phyloP scores from a whole-genome alignment of 2,329 filamentous ascomycete species.

The Albophoma yamanashiensis region DNA sequence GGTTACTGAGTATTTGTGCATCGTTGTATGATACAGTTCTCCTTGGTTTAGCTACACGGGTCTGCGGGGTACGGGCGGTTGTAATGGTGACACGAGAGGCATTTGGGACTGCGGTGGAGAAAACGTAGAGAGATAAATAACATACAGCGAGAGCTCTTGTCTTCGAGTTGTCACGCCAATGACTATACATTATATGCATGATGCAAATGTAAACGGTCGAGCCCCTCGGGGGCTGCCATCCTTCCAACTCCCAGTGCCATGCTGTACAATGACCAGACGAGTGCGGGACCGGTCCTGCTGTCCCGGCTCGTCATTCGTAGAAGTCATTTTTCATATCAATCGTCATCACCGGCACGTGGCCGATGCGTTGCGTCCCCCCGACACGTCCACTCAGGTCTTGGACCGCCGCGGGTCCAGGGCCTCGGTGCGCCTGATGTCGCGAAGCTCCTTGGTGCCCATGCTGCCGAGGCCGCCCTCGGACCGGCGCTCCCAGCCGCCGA shows the following conservation, averaged over 20 bases:
- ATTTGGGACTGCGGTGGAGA: not conserved
- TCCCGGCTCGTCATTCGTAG: not conserved
- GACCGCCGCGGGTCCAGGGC: slow-evolving; percentile 71
- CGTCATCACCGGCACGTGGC: not conserved
- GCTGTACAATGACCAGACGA: not conserved
- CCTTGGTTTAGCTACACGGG: too few species aligned
- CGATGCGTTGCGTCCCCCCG: not conserved
- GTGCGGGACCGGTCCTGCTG: not conserved
- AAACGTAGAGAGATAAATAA: too few species aligned
- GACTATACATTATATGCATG: not conserved
- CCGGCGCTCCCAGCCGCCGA: slow-evolving; percentile 61
- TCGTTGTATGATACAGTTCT: not conserved
- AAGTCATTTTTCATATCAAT: not conserved
- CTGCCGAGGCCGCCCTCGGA: slow-evolving; percentile 81
- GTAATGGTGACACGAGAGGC: not conserved
- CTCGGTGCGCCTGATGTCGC: slow-evolving; percentile 72
- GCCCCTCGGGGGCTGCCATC: not conserved
- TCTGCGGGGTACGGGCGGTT: not conserved
- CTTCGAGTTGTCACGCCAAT: not conserved
- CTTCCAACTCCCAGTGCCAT: not conserved
- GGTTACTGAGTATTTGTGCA: slow-evolving; percentile 15
- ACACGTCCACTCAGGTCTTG: slow-evolving; percentile 29
- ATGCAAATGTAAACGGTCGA: not conserved
- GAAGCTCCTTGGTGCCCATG: slow-evolving; percentile 82
- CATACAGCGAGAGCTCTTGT: not conserved